Evolutionary conservation across 2,329 filamentous ascomycete genomes (phyloP).

Genomic region (Exutisphaerella laricina): DNA sequence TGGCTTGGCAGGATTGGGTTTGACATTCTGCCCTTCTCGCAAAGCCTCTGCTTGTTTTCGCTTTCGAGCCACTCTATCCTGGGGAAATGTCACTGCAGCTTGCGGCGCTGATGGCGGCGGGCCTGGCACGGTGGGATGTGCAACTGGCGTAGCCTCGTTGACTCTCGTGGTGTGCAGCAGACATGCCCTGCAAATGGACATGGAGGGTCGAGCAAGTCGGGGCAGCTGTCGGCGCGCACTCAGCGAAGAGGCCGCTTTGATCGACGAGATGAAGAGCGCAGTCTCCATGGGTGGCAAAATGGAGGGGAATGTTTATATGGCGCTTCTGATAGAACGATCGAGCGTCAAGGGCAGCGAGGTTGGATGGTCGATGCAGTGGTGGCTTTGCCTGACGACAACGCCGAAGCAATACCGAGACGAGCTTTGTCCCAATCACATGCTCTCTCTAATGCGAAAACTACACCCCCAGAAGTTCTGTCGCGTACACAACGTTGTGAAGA

Average conservation of each 20-base stretch:
- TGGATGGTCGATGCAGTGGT: too few species aligned
- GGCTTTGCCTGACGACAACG: too few species aligned
- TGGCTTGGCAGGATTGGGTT: constrained; percentile 41
- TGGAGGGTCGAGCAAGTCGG: constrained; percentile 8
- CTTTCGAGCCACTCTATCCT: constrained; percentile 45
- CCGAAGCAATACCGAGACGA: too few species aligned
- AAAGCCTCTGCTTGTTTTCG: constrained; percentile 48
- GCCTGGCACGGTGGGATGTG: constrained; percentile 53
- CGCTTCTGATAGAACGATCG: too few species aligned
- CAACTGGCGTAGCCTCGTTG: constrained; percentile 50
- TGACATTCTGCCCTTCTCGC: constrained; percentile 41
- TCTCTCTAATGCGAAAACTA: too few species aligned
- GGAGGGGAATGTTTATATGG: constrained; percentile 1
- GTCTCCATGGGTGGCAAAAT: constrained; percentile 18
- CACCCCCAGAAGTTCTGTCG: too few species aligned
- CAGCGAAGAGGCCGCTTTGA: constrained; percentile 30
- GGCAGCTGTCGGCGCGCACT: constrained; percentile 24
- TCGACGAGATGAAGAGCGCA: constrained; percentile 12
- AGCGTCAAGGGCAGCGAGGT: too few species aligned
- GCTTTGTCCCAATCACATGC: too few species aligned
- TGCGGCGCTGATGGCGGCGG: constrained; percentile 55
- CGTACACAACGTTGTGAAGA: too few species aligned
- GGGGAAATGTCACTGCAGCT: constrained; percentile 44
- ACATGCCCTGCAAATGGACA: constrained; percentile 31
- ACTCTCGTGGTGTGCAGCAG: constrained; percentile 41